phyloP scores from a whole-genome alignment of 2,329 filamentous ascomycete genomes.

The Monosporascus sp. region DNA sequence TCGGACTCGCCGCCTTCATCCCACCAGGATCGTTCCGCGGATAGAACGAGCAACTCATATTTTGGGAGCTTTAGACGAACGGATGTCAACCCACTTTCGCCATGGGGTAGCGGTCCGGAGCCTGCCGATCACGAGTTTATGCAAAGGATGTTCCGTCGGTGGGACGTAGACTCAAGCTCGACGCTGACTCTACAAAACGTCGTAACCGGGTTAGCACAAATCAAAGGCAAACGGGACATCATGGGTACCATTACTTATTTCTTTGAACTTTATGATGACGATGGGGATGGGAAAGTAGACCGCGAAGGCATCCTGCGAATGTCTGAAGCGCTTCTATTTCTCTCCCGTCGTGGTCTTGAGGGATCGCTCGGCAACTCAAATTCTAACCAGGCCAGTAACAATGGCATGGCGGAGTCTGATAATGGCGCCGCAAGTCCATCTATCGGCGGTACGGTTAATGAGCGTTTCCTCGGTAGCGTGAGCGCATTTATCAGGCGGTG shows the following conservation, averaged over 20 bases:
- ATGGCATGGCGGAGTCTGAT: slow-evolving; percentile 32
- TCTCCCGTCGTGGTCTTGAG: slow-evolving; percentile 82
- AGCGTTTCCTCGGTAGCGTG: slow-evolving; percentile 86
- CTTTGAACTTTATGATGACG: slow-evolving; percentile 94
- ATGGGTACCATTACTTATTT: slow-evolving; percentile 98
- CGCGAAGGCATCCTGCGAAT: slow-evolving; percentile 92
- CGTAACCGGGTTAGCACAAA: slow-evolving; percentile 80
- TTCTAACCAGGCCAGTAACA: slow-evolving; percentile 47
- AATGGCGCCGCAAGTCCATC: slow-evolving; percentile 33
- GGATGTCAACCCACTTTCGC: slow-evolving; percentile 35
- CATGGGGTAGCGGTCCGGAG: slow-evolving; percentile 52
- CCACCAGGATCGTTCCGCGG: slow-evolving; percentile 39
- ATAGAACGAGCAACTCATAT: slow-evolving; percentile 54
- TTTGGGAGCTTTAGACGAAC: slow-evolving; percentile 49
- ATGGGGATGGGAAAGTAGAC: slow-evolving; percentile 84
- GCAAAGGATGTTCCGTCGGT: slow-evolving; percentile 77
- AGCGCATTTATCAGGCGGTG: slow-evolving; percentile 93
- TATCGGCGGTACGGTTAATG: slow-evolving; percentile 62
- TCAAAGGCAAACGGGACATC: slow-evolving; percentile 91
- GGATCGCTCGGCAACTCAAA: slow-evolving; percentile 63
- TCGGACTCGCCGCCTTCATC: slow-evolving; percentile 71
- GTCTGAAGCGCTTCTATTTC: slow-evolving; percentile 87
- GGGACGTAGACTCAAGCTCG: slow-evolving; percentile 76
- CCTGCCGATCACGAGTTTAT: slow-evolving; percentile 95
- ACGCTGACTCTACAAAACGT: slow-evolving; percentile 85